These are phyloP conservation scores for Penicillium freii DNA, from an alignment of 2,329 filamentous ascomycete species.

Conservation along the genomic window DNA sequence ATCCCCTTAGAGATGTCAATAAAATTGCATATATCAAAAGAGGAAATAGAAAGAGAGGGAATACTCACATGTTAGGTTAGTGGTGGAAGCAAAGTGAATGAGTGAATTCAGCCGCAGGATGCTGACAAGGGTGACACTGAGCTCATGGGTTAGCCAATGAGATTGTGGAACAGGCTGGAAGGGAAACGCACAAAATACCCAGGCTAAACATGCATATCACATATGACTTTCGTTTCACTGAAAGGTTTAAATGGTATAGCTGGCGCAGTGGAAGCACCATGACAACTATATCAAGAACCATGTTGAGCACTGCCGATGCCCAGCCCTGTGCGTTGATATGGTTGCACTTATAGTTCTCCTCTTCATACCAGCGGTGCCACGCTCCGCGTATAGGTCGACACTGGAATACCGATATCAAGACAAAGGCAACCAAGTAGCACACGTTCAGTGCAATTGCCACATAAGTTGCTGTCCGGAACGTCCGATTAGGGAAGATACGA, in stretches of 20 bases:
- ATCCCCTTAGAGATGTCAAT: slow-evolving; percentile 25
- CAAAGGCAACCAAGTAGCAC: slow-evolving; percentile 31
- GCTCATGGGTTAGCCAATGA: neutral
- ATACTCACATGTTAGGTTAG: slow-evolving; percentile 40
- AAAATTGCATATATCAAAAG: neutral
- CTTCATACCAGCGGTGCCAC: slow-evolving; percentile 43
- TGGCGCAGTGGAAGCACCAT: slow-evolving; percentile 31
- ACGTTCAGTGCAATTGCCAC: slow-evolving; percentile 33
- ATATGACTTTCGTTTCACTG: slow-evolving; percentile 30
- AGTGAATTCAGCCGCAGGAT: slow-evolving; percentile 46
- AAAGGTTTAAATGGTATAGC: slow-evolving; percentile 30
- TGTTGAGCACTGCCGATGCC: slow-evolving; percentile 34
- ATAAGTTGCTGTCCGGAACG: slow-evolving; percentile 33
- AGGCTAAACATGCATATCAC: slow-evolving; percentile 40
- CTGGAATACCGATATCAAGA: slow-evolving; percentile 39
- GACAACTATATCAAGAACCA: slow-evolving; percentile 31
- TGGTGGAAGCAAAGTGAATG: slow-evolving; percentile 43
- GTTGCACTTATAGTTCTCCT: slow-evolving; percentile 35
- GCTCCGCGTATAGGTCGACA: slow-evolving; percentile 39
- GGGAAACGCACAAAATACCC: slow-evolving; percentile 35
- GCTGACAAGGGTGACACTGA: slow-evolving; percentile 47
- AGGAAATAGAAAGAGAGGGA: too few relatives aligned
- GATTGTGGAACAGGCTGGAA: neutral
- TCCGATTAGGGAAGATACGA: slow-evolving; percentile 41
- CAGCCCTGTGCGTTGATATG: slow-evolving; percentile 41